Evolutionary conservation across 1,284 basidiomycete species (phyloP).

Genomic region (Hemileia vastatrix): DNA sequence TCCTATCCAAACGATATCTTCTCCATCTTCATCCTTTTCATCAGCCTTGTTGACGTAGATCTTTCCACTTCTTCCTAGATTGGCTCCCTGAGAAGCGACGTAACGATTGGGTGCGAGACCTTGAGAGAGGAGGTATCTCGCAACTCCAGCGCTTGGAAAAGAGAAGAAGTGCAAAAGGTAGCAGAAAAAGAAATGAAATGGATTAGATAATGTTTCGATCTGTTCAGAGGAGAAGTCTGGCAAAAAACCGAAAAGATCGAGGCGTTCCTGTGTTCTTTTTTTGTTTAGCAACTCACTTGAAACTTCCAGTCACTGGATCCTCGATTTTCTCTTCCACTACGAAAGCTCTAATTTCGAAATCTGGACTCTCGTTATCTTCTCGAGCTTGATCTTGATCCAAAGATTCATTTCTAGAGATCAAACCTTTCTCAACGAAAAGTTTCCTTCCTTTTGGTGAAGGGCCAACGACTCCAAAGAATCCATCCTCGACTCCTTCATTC

Average conservation of each 20-base stretch:
- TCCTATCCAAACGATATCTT: slow-evolving; percentile 30
- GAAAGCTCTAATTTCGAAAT: not conserved
- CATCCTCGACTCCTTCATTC: slow-evolving; percentile 11
- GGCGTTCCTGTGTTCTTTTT: too few relatives aligned
- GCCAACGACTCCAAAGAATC: slow-evolving; percentile 32
- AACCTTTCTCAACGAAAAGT: slow-evolving; percentile 7
- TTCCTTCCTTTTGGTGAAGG: slow-evolving; percentile 26
- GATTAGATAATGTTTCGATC: not conserved
- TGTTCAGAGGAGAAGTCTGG: too few relatives aligned
- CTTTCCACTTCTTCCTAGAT: slow-evolving; percentile 28
- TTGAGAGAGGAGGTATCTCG: slow-evolving; percentile 29
- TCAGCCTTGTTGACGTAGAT: slow-evolving; percentile 19
- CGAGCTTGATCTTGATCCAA: slow-evolving; percentile 20
- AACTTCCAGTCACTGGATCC: slow-evolving; percentile 37
- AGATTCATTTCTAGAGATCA: slow-evolving; percentile 30
- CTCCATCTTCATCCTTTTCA: slow-evolving; percentile 9
- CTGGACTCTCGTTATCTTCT: not conserved
- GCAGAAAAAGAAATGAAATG: not conserved
- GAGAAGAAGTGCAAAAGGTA: not conserved
- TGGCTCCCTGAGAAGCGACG: slow-evolving; percentile 28
- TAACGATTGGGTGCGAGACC: slow-evolving; percentile 26
- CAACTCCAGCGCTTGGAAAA: slow-evolving; percentile 27
- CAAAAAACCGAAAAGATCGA: too few relatives aligned
- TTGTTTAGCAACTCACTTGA: slow-evolving; percentile 27
- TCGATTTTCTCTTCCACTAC: slow-evolving; percentile 21